Percentiles rank a stretch among this genome's conserved stretches.
phyloP scores from a whole-genome alignment of 345 rosid species.

The Salix suchowensis region DNA sequence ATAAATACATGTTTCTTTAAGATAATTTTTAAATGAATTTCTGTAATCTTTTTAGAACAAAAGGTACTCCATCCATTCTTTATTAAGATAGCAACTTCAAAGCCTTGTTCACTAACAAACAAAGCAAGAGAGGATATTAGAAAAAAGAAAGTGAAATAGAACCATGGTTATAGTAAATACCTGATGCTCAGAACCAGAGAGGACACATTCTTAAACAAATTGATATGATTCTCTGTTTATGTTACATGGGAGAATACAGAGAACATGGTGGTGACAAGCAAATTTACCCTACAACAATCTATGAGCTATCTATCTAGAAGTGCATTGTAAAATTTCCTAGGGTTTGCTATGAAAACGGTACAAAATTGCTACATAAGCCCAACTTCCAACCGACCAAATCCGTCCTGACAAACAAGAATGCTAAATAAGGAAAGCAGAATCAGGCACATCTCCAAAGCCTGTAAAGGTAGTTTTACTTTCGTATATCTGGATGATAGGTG shows the following conservation, averaged over 20 bases:
- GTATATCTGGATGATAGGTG: conserved; percentile 4
- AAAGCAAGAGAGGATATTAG: background rate
- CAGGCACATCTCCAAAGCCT: conserved; percentile 5
- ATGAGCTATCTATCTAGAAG: conserved; percentile 22
- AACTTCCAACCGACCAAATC: background rate
- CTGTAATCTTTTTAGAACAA: too few species aligned
- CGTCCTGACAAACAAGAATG: background rate
- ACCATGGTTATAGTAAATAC: background rate
- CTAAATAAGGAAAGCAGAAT: background rate
- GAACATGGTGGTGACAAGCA: background rate
- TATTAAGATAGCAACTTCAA: too few species aligned
- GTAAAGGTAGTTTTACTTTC: background rate
- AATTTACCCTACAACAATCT: conserved; percentile 12
- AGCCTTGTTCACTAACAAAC: background rate
- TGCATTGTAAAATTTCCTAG: conserved; percentile 13
- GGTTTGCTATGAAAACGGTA: conserved; percentile 9
- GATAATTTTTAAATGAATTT: too few species aligned
- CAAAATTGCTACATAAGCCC: conserved; percentile 37
- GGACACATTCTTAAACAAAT: conserved; percentile 2
- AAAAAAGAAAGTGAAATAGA: background rate
- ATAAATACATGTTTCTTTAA: too few species aligned
- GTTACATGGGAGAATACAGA: conserved; percentile 26
- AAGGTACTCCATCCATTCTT: too few species aligned
- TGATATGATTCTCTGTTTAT: conserved; percentile 18
- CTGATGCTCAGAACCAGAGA: background rate